Percentiles rank a stretch among this genome's conserved stretches.
These are phyloP conservation scores for Aspergillus floridensis DNA, from an alignment of 2,329 filamentous ascomycete genomes.

Conservation along the genomic window DNA sequence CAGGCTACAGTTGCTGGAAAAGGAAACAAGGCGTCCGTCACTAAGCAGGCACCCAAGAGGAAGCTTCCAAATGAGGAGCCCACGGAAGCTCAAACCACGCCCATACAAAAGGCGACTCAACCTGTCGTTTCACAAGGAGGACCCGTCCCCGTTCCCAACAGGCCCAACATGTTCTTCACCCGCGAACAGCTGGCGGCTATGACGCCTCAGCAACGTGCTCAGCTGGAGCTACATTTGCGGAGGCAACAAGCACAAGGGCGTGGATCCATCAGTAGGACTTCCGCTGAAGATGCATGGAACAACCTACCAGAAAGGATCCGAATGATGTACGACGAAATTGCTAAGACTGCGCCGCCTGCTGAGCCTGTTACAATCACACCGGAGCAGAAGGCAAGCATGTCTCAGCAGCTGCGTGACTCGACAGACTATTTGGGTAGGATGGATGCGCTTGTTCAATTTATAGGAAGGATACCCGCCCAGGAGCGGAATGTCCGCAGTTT, in stretches of 20 bases:
- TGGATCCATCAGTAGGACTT: constrained; percentile 31
- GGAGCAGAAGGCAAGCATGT: constrained; percentile 39
- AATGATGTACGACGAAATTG: constrained; percentile 40
- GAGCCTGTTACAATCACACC: constrained; percentile 37
- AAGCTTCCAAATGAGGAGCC: constrained; percentile 48
- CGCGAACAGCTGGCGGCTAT: constrained; percentile 40
- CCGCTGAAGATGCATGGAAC: constrained; percentile 39
- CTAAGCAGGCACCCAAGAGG: constrained; percentile 42
- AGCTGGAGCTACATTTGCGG: constrained; percentile 36
- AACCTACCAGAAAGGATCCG: constrained; percentile 39
- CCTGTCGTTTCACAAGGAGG: constrained; percentile 20
- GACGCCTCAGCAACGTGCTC: constrained; percentile 42
- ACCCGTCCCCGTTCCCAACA: constrained; percentile 20
- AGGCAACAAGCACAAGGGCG: constrained; percentile 36
- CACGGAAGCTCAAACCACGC: constrained; percentile 43
- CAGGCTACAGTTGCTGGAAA: constrained; percentile 29
- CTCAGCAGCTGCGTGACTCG: constrained; percentile 40
- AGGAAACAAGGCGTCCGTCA: constrained; percentile 24
- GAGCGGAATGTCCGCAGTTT: constrained; percentile 39
- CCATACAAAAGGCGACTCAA: constrained; percentile 28
- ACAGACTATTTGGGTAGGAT: constrained; percentile 44
- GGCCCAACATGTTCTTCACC: constrained; percentile 26
- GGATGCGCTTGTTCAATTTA: constrained; percentile 42
- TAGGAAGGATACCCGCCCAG: constrained; percentile 39
- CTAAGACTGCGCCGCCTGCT: constrained; percentile 30